Evolutionary conservation across 2,329 filamentous ascomycete genomes (phyloP), one percentile per base, ranked within the genome.

Genomic region (Alternaria longipes): DNA sequence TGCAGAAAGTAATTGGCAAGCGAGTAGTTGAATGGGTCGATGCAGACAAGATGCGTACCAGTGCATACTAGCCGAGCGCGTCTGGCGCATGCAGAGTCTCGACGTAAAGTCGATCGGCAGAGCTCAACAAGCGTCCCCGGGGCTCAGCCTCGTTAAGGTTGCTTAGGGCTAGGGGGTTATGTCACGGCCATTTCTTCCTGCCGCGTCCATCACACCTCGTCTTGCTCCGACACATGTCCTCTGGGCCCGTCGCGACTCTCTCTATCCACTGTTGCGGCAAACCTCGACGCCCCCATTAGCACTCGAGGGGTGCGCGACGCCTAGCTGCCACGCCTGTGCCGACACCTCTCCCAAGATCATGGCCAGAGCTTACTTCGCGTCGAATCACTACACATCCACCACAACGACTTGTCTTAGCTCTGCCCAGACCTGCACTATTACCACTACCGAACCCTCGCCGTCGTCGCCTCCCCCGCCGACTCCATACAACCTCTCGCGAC

Each of bases 351-450:
- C 62, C 60, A 54, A 59, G 62, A 72, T 50, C 57, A 71, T 70
- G 69, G 67, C 65, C 56, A 66, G 59, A 62, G 63, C 64, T 53
- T 65, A 63, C 59, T 53, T 69, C 60, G 67, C 66, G 54, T 63
- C 56, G 30, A 56, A 54, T 42, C 60, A 55, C 50, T 62, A 63
- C 49, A 66, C 65, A 36, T 56, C 62, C 46, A 62, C 60, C 5
- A 66, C 65, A 18, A 54, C 63, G 41, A 60, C 60, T 16, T 64
- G 62, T 62, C 65, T 66, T 42, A 36, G 45, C 57, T 50, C 53
- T 59, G 56, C 57, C 36, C 58, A 45, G 38, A 47, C 55, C 47
- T 36, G 42, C 50, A 24, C 47, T 41, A 40, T 45, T 11, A 44
- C 47, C 50, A 24, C 54, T 34, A 36, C 28, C 47, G 38, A 45